phyloP scores from a whole-genome alignment of 1,139 yeast genomes.

The Nakaseomyces glabratus region DNA sequence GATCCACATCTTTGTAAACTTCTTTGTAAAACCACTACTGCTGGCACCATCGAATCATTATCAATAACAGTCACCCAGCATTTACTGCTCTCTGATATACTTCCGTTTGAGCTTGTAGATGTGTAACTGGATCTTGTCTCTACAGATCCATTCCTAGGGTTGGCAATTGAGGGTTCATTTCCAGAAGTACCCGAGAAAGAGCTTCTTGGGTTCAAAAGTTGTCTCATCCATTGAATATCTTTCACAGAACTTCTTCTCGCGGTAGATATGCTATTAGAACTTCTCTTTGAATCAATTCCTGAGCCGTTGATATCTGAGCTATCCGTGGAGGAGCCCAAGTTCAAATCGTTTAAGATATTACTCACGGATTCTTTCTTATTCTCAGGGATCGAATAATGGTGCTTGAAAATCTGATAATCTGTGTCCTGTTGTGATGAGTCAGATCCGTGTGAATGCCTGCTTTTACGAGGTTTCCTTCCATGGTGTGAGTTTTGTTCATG shows the following conservation, averaged over 20 bases:
- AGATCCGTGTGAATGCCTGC: background rate
- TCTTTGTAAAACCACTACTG: conserved; percentile 22
- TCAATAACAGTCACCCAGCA: conserved; percentile 27
- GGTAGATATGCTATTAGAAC: conserved; percentile 2
- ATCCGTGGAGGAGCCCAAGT: conserved; percentile 10
- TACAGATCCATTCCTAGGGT: conserved; percentile 6
- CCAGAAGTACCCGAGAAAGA: conserved; percentile 28
- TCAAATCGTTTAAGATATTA: conserved; percentile 19
- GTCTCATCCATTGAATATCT: conserved; percentile 29
- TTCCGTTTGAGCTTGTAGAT: background rate
- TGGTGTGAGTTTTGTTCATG: background rate
- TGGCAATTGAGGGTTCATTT: conserved; percentile 16
- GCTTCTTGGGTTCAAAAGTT: conserved; percentile 29
- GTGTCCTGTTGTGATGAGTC: background rate
- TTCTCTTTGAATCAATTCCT: conserved; percentile 6
- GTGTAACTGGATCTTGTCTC: conserved; percentile 1
- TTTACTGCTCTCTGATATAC: conserved; percentile 8
- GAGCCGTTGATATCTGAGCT: background rate
- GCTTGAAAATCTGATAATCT: conserved; percentile 24
- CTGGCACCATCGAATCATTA: conserved; percentile 16
- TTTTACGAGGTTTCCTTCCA: conserved; percentile 11
- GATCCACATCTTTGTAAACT: conserved; percentile 22
- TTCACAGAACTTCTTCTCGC: conserved; percentile 27
- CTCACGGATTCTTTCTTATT: conserved; percentile 18
- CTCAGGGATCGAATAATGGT: conserved; percentile 22